A percentile compares a stretch with the other conserved stretches of the same genome.
Evolutionary conservation across 2,329 filamentous ascomycete species (phyloP).

Genomic region (Graphiopsis chlorocephala): DNA sequence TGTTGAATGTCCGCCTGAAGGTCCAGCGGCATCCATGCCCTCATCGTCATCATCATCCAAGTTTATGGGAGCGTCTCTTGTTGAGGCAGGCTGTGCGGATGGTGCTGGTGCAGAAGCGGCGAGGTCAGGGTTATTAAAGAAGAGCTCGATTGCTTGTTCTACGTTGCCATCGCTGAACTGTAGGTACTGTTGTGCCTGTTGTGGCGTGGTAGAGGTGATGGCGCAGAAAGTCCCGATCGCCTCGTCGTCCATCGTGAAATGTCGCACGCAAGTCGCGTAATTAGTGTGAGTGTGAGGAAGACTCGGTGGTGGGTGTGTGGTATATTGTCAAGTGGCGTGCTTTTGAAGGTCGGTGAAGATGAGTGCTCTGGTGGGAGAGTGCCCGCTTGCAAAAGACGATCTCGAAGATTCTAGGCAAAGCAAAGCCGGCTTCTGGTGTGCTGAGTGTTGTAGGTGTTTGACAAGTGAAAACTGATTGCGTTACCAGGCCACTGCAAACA

Average conservation of each 20-base stretch:
- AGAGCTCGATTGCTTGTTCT: constrained; percentile 83
- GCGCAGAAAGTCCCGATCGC: constrained; percentile 71
- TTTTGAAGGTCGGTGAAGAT: background rate
- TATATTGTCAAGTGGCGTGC: background rate
- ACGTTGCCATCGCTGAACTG: constrained; percentile 80
- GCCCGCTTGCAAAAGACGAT: constrained; percentile 1
- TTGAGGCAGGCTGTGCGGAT: constrained; percentile 35
- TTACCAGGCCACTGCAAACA: background rate
- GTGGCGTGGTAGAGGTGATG: constrained; percentile 73
- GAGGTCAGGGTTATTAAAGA: constrained; percentile 73
- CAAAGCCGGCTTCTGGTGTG: background rate
- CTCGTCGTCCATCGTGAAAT: constrained; percentile 46
- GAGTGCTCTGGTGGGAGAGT: background rate
- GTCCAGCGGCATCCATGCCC: constrained; percentile 26
- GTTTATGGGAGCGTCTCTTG: constrained; percentile 59
- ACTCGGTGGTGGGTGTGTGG: background rate
- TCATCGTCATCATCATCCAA: constrained; percentile 68
- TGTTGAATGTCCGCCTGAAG: constrained; percentile 32
- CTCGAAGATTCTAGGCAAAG: constrained; percentile 16
- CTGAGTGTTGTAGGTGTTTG: background rate
- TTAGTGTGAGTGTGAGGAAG: background rate
- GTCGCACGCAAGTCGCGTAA: background rate
- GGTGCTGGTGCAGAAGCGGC: constrained; percentile 32
- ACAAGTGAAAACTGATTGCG: background rate
- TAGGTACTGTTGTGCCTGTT: constrained; percentile 78